Base-by-base conservation (phyloP, 768 basidiomycete species). In the Tricholoma matsutake region DNA sequence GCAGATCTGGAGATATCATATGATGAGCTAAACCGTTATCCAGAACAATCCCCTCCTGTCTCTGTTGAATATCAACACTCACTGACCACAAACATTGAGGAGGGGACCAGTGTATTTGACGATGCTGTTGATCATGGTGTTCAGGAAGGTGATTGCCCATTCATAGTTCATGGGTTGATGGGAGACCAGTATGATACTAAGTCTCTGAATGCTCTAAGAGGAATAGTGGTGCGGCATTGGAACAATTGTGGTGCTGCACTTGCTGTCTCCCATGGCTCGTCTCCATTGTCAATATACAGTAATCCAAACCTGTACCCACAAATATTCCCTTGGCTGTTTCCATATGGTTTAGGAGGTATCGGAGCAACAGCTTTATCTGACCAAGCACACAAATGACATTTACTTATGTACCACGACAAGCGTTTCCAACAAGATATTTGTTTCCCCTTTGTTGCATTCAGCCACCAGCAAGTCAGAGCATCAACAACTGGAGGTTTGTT, bases 361-460 rank as follows among this genome's bases (percentile, higher is more conserved):
- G 67, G 64, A 13, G 55, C 20, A 31, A 37, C 39, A 16, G 7
- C 11, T 20, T 34, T 75, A 10, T 62, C 63, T 2, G 66, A 67
- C 9, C 14, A 47, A 1, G 29, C 16, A 7, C 72, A 73, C 31
- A 73, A n/a, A 72, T 31, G 62, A 37, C 57, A 65, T 9, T 53
- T 73, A 1, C 58, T 80, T 0, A 65, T 75, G 69, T 80, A 77
- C 61, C 70, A 75, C 59, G 78, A 80, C 49, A 75, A 76, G 18
- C 57, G 71, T 0, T 79, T 75, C 68, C 78, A 81, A 56, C 58
- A 35, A 0, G 77, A 82, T 60, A 25, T 63, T 1, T 64, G 68
- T 39, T 82, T 78, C 61, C 68, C 75, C 0, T 71, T 80, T 18
- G 62, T 78, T 7, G 72, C 70, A 0, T 80, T 79, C 56, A 79